Percentiles rank a stretch among this genome's conserved stretches.
phyloP scores from a whole-genome alignment of 306 rosid species.

The Luffa acutangula region DNA sequence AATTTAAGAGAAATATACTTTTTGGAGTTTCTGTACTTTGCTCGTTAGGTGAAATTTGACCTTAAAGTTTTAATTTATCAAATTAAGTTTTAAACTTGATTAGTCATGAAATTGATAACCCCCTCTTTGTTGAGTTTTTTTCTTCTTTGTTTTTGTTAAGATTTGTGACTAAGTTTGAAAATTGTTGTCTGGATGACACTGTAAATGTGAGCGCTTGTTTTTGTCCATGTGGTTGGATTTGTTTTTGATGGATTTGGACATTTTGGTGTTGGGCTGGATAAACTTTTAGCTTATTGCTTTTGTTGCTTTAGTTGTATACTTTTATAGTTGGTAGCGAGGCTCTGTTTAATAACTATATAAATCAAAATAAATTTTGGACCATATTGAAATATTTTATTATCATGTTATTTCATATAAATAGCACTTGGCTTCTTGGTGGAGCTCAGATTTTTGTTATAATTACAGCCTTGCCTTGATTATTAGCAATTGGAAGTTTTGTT shows the following conservation, averaged over 20 bases:
- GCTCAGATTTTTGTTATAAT: no score
- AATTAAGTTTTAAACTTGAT: not conserved
- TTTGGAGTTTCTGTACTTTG: not conserved
- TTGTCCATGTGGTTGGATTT: not conserved
- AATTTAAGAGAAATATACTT: not conserved
- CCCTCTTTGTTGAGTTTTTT: not conserved
- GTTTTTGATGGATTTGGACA: not conserved
- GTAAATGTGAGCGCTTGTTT: not conserved
- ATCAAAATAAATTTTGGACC: no score
- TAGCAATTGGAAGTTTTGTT: no score
- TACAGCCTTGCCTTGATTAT: no score
- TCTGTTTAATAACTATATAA: no score
- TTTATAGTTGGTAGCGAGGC: not conserved
- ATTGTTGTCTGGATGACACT: not conserved
- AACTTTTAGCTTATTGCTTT: not conserved
- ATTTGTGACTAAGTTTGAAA: not conserved
- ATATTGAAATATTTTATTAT: no score
- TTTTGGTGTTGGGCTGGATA: not conserved
- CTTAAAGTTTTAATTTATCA: not conserved
- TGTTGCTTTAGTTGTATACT: not conserved
- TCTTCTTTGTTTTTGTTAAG: not conserved
- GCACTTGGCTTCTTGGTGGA: no score
- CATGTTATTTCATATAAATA: no score
- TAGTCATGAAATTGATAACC: not conserved
- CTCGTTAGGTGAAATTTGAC: not conserved